phyloP scores from a whole-genome alignment of 108 stramenopile species.

The Nitzschia palea region DNA sequence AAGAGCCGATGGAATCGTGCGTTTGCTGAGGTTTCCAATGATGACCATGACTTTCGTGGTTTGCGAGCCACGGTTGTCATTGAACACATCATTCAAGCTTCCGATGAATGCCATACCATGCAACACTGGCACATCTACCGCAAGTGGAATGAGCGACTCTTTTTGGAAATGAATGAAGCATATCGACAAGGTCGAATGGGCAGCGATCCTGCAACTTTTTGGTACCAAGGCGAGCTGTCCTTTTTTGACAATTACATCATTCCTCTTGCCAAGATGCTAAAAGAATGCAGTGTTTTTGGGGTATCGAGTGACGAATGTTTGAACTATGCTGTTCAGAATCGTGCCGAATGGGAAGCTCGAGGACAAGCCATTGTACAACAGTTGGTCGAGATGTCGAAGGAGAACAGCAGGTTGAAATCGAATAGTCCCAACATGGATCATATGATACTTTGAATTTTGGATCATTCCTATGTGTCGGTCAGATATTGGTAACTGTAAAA shows the following conservation, averaged over 20 bases:
- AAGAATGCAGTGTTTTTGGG: conserved; percentile 34
- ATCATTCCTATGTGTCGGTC: too few relatives aligned
- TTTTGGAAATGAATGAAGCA: conserved; percentile 42
- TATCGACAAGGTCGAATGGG: conserved; percentile 32
- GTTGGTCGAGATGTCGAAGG: too few relatives aligned
- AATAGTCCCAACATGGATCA: too few relatives aligned
- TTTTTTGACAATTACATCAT: conserved; percentile 38
- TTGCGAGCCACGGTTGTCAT: conserved; percentile 42
- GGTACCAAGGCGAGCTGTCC: conserved; percentile 42
- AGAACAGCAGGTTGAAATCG: too few relatives aligned
- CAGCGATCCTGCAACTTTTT: conserved; percentile 38
- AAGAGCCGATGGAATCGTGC: conserved; percentile 30
- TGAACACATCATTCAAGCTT: conserved; percentile 53
- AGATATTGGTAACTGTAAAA: too few relatives aligned
- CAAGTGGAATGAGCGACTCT: conserved; percentile 52
- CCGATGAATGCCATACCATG: conserved; percentile 62
- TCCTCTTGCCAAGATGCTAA: conserved; percentile 27
- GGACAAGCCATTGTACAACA: too few relatives aligned
- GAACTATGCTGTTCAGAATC: conserved; percentile 18
- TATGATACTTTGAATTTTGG: too few relatives aligned
- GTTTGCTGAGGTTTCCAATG: neutral
- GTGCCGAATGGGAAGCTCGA: too few relatives aligned
- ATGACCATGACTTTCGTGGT: neutral
- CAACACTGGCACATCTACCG: conserved; percentile 51
- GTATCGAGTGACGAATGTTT: conserved; percentile 21